phyloP scores from a whole-genome alignment of 140 eudicot genomes.

The Stevia rebaudiana region DNA sequence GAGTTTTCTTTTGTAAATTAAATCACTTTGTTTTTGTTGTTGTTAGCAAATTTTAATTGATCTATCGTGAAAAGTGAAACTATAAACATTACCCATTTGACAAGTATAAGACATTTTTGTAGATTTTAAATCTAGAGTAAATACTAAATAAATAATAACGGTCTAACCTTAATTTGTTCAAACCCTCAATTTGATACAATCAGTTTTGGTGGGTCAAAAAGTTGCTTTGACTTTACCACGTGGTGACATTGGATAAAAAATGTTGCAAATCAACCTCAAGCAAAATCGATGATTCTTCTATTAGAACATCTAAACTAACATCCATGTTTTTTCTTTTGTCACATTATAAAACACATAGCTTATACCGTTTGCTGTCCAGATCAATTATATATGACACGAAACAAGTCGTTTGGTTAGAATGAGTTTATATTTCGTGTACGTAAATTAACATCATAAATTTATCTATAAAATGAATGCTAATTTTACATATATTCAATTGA shows the following conservation, averaged over 20 bases:
- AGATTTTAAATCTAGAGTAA: too few relatives aligned
- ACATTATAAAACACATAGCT: background rate
- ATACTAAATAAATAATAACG: too few relatives aligned
- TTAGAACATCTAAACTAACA: background rate
- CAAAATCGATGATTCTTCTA: background rate
- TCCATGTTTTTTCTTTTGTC: background rate
- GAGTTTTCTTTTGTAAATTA: too few relatives aligned
- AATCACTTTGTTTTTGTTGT: too few relatives aligned
- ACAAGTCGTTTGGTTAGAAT: too few relatives aligned
- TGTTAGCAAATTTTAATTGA: too few relatives aligned
- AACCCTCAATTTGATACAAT: too few relatives aligned
- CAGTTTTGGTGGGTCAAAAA: background rate
- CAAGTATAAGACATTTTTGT: too few relatives aligned
- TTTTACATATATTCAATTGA: background rate
- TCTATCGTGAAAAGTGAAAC: too few relatives aligned
- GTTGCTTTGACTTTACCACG: background rate
- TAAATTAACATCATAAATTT: constrained; percentile 4
- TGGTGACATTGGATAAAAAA: background rate
- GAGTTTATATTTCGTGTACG: background rate
- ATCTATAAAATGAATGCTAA: background rate
- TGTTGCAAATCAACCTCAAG: background rate
- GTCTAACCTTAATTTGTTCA: too few relatives aligned
- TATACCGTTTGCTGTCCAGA: background rate
- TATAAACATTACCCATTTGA: too few relatives aligned
- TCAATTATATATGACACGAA: constrained; percentile 6